phyloP scores from a whole-genome alignment of 306 rosid species.

The Dicorynia guianensis region DNA sequence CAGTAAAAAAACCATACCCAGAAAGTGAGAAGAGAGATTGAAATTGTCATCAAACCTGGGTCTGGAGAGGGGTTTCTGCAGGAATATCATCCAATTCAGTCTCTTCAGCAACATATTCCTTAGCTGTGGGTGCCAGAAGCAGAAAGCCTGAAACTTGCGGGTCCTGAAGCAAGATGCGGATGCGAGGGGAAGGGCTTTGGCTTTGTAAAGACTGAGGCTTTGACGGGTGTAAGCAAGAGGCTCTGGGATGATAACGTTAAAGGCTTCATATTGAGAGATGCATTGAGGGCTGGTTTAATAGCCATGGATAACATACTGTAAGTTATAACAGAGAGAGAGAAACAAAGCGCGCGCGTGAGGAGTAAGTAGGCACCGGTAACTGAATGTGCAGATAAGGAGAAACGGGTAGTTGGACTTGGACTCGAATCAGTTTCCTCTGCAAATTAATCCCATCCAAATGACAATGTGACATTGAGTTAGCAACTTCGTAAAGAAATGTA shows the following conservation, averaged over 20 bases:
- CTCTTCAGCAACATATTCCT: conserved; percentile 47
- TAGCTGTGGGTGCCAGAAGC: conserved; percentile 44
- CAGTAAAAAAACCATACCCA: too few species aligned
- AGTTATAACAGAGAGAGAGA: background rate
- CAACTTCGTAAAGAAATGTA: too few species aligned
- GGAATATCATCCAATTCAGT: conserved; percentile 31
- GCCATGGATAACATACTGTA: conserved; percentile 50
- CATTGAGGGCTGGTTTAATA: conserved; percentile 53
- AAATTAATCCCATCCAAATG: too few species aligned
- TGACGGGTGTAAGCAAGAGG: conserved; percentile 30
- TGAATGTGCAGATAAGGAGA: too few species aligned
- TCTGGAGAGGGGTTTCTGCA: conserved; percentile 34
- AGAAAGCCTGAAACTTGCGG: conserved; percentile 38
- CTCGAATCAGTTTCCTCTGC: too few species aligned
- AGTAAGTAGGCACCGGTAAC: too few species aligned
- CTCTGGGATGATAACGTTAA: conserved; percentile 38
- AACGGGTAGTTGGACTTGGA: too few species aligned
- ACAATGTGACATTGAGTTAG: too few species aligned
- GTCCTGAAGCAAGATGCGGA: background rate
- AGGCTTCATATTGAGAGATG: conserved; percentile 40
- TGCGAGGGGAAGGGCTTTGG: conserved; percentile 34
- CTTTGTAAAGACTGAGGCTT: conserved; percentile 35
- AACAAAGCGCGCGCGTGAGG: too few species aligned
- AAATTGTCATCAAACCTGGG: conserved; percentile 43
- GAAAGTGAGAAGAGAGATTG: background rate